Evolutionary conservation across 2,329 filamentous ascomycete genomes (phyloP), one percentile per base, ranked within the genome.

Genomic region (Penicillium capsulatum): DNA sequence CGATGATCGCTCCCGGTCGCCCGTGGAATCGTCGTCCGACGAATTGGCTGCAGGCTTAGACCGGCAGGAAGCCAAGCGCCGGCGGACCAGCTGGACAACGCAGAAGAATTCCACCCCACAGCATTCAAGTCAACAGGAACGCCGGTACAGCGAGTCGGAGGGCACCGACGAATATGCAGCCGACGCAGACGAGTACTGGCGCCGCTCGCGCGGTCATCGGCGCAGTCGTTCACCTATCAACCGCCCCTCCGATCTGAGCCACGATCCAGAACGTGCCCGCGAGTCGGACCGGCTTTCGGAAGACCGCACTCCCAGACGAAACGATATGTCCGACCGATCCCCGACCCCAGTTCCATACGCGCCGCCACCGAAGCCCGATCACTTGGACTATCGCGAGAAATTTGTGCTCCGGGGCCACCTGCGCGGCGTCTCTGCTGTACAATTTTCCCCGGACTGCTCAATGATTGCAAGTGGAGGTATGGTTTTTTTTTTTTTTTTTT

Each of bases 391-490:
- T 68, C 76, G 71, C 29, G 76, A 81, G 22, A 79, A 80, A 37
- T 77, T 90, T 48, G 76, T 84, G 14, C 75, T 96, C 14, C 77
- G 75, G 45, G 90, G 89, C 2, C 91, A 97, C 68, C 75, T 78
- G 34, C 81, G 83, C 44, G 82, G 86, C 15, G 80, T 97, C 1
- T 85, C 90, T 2, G 82, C 87, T 38, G 87, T 94, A 34, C 85
- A 86, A 54, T 94, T 96, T 66, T 96, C 90, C 1, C 92, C 91
- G 0, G 84, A 96, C 66, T 88, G 89, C 4, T 77, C 79, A 20
- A 92, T 86, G 80, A 86, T 98, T 50, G 92, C 92, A 14, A 92
- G 85, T 47, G 85, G 84, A 36, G 94, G 75, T 78, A 66, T 54
- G 72, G 60, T 30, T 31, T 31, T 24, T 16, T 22, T 11, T 39